Evolutionary conservation across 176 grass and related monocot genomes (phyloP).

Genomic region (Aegilops sharonensis): DNA sequence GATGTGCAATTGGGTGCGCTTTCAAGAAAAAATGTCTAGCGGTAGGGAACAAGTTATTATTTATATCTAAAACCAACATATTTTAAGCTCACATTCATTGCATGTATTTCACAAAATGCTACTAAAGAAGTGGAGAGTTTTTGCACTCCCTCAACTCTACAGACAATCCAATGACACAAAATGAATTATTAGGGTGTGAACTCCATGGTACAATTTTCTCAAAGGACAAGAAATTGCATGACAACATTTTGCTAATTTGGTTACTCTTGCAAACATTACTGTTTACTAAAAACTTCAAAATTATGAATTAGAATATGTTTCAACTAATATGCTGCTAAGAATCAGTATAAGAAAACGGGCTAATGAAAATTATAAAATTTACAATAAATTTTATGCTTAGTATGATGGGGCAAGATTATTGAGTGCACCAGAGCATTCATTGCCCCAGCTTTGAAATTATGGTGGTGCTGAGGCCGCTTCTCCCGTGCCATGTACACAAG

Average conservation of each 20-base stretch:
- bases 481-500: slow-evolving; percentile 87
- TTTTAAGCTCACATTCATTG: background rate
- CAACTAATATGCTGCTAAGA: slow-evolving; percentile 4
- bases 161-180: background rate
- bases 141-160: background rate
- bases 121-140: background rate
- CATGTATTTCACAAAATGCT: background rate
- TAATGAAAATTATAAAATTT: background rate
- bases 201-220: slow-evolving; percentile 6
- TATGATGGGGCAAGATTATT: background rate
- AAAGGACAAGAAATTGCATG: background rate
- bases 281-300: background rate
- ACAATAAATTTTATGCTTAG: background rate
- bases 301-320: background rate
- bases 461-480: slow-evolving; percentile 65
- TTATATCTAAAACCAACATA: background rate
- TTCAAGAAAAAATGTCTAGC: background rate
- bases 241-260: background rate
- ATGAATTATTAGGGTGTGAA: background rate
- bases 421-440: slow-evolving; percentile 71
- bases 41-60: background rate
- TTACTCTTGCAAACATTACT: background rate
- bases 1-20: background rate
- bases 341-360: background rate
- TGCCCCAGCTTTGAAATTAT: slow-evolving; percentile 89